Percentiles rank a stretch among this genome's conserved stretches.
phyloP scores from a whole-genome alignment of 345 rosid species.

The Citrus inodora region DNA sequence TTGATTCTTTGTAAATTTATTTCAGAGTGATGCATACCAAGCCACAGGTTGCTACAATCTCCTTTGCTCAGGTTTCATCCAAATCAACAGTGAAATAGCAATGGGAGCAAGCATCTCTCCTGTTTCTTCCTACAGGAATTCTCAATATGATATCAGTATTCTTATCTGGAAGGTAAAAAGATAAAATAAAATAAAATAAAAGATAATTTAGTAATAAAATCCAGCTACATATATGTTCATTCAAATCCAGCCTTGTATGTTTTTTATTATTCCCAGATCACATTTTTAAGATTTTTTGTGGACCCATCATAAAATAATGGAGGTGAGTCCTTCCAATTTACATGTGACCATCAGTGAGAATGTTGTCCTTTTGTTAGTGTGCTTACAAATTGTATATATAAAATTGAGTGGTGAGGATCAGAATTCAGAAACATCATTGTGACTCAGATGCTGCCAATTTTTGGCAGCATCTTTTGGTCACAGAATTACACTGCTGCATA shows the following conservation, averaged over 20 bases:
- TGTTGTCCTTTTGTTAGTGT: slow-evolving; percentile 28
- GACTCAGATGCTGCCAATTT: slow-evolving; percentile 15
- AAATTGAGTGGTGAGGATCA: slow-evolving; percentile 4
- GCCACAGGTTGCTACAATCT: slow-evolving; percentile 99
- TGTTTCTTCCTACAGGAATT: slow-evolving; percentile 71
- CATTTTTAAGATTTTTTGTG: neutral
- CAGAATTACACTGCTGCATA: neutral
- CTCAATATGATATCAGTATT: slow-evolving; percentile 95
- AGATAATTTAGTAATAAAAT: neutral
- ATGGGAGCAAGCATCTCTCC: slow-evolving; percentile 99
- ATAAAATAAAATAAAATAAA: neutral
- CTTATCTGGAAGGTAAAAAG: slow-evolving; percentile 89
- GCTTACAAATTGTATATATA: neutral
- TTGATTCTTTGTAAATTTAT: neutral
- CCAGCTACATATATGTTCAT: neutral
- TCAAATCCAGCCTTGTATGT: neutral
- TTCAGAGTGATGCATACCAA: slow-evolving; percentile 97
- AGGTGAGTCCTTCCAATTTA: slow-evolving; percentile 9
- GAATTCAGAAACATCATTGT: slow-evolving; percentile 18
- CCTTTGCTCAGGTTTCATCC: slow-evolving; percentile 94
- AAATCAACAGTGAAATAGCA: slow-evolving; percentile 88
- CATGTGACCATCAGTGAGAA: slow-evolving; percentile 24
- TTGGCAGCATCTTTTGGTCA: slow-evolving; percentile 10
- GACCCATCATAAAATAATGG: neutral
- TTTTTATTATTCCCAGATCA: neutral